Percentiles rank a stretch among this genome's conserved stretches.
phyloP scores from a whole-genome alignment of 768 basidiomycete genomes.

The Boletus sp. region DNA sequence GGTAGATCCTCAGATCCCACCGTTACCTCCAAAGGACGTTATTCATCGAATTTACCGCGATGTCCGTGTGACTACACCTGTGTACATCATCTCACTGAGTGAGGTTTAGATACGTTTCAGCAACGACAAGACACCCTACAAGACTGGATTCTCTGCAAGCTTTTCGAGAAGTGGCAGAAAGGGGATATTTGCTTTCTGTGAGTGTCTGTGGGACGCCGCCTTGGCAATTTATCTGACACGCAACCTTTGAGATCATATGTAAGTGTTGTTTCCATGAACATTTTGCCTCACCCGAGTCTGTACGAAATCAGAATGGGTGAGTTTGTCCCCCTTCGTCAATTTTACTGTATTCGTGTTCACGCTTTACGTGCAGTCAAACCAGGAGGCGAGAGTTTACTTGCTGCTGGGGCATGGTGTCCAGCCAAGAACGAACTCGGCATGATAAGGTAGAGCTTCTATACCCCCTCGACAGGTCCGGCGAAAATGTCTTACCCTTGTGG shows the following conservation, averaged over 20 bases:
- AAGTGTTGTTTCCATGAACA: background rate
- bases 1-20: conserved; percentile 81
- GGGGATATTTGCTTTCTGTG: conserved; percentile 84
- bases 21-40: conserved; percentile 86
- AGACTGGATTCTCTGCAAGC: conserved; percentile 72
- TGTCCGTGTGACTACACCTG: conserved; percentile 33
- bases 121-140: conserved; percentile 96
- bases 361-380: conserved; percentile 49
- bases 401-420: conserved; percentile 79
- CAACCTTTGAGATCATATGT: conserved; percentile 24
- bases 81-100: conserved; percentile 5
- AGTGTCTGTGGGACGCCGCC: conserved; percentile 28
- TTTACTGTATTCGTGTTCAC: background rate
- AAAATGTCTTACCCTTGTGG: background rate
- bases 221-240: background rate
- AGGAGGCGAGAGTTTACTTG: conserved; percentile 66
- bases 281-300: background rate
- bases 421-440: conserved; percentile 74
- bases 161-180: conserved; percentile 90
- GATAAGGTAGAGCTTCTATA: conserved; percentile 50
- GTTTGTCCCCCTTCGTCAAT: background rate
- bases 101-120: conserved; percentile 72
- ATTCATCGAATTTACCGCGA: conserved; percentile 93
- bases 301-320: conserved; percentile 19
- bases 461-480: background rate